phyloP scores from a whole-genome alignment of 2,329 filamentous ascomycete species.

The Verticillium klebahnii region DNA sequence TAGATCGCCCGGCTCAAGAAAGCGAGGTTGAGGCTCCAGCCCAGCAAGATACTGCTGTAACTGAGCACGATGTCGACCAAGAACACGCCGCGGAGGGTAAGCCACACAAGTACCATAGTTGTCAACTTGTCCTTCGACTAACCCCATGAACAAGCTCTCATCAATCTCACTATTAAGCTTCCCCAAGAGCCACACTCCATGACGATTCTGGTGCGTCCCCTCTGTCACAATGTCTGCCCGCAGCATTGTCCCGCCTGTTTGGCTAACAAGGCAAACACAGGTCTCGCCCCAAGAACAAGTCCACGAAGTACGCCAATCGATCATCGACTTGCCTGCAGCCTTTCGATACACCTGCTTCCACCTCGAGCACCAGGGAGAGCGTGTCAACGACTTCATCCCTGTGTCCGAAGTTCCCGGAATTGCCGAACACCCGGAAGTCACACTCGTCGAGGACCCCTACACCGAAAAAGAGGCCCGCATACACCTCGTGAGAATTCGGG shows the following conservation, averaged over 20 bases:
- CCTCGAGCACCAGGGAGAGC: slow-evolving; percentile 81
- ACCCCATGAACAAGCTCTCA: slow-evolving; percentile 35
- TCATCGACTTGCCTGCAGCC: slow-evolving; percentile 87
- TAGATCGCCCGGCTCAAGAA: background rate
- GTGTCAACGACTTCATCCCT: slow-evolving; percentile 92
- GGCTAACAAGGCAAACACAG: slow-evolving; percentile 34
- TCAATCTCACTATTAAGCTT: slow-evolving; percentile 69
- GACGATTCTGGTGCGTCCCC: slow-evolving; percentile 70
- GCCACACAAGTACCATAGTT: background rate
- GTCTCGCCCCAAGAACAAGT: slow-evolving; percentile 92
- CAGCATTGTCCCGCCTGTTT: background rate
- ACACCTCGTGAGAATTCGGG: slow-evolving; percentile 85
- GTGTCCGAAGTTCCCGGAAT: slow-evolving; percentile 84
- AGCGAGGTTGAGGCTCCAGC: background rate
- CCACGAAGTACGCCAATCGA: slow-evolving; percentile 93
- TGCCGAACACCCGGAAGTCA: slow-evolving; percentile 70
- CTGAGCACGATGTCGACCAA: background rate
- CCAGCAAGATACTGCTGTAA: slow-evolving; percentile 11
- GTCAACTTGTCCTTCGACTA: background rate
- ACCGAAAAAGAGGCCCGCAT: slow-evolving; percentile 97
- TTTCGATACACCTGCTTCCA: slow-evolving; percentile 99
- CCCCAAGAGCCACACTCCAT: slow-evolving; percentile 76
- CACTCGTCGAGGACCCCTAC: slow-evolving; percentile 88
- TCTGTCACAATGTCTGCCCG: background rate
- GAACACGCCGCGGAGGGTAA: slow-evolving; percentile 27